Conservation (phyloP, 2,329 filamentous ascomycete species). For the Thielaviopsis ethacetica region DNA sequence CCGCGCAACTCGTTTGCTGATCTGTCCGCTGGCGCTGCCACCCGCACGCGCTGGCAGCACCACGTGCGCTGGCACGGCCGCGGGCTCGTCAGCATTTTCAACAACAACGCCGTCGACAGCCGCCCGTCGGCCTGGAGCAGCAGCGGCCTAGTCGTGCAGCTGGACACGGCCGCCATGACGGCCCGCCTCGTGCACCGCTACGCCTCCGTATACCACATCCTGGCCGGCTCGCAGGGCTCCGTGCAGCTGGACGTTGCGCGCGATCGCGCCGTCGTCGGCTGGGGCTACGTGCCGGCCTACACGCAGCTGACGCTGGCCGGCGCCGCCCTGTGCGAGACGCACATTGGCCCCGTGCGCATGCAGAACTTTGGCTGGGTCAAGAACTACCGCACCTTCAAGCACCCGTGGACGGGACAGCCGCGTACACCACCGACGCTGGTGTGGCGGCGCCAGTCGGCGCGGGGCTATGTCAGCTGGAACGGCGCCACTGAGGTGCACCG, state of each 20-base stretch:
- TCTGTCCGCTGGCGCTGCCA: conserved; percentile 18
- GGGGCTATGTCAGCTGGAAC: conserved; percentile 40
- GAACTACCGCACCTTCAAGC: conserved; percentile 39
- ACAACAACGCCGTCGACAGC: conserved; percentile 32
- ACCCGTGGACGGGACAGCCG: conserved; percentile 34
- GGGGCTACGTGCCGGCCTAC: conserved; percentile 33
- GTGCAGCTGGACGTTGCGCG: conserved; percentile 34
- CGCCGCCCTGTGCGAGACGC: conserved; percentile 33
- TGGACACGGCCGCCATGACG: conserved; percentile 28
- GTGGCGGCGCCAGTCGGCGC: too few relatives aligned
- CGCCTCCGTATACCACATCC: conserved; percentile 30
- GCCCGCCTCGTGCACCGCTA: conserved; percentile 31
- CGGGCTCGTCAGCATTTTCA: conserved; percentile 35
- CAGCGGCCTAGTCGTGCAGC: conserved; percentile 30
- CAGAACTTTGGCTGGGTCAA: conserved; percentile 22
- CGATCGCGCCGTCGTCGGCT: conserved; percentile 38
- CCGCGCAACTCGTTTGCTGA: conserved; percentile 24
- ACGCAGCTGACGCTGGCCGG: conserved; percentile 33
- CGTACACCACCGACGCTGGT: conserved; percentile 16
- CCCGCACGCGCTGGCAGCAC: conserved; percentile 34
- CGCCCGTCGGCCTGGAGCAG: conserved; percentile 23
- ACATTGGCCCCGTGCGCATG: conserved; percentile 24
- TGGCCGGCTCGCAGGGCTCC: conserved; percentile 31
- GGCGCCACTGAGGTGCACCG: conserved; percentile 28
- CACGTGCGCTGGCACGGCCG: conserved; percentile 30